Evolutionary conservation across 2,329 filamentous ascomycete genomes (phyloP), one percentile per base, ranked within the genome.

Genomic region (Leptographium galeiforme): DNA sequence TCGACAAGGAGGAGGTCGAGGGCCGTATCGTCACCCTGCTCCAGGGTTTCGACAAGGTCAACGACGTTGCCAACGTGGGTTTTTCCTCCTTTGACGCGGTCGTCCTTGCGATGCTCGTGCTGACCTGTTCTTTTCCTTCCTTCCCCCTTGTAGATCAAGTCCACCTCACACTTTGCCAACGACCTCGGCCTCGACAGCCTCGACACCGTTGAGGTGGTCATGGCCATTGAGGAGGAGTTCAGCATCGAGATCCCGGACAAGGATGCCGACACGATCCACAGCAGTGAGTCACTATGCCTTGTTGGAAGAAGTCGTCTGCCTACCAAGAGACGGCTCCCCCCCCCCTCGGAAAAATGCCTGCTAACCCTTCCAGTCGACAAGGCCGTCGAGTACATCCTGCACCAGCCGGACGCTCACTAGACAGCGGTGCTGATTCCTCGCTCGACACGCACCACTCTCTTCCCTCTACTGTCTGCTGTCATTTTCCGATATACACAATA

Each of bases 121-220:
- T 25, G 25, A 25, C 30, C n/a, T n/a, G n/a, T n/a, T 16, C 32
- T 25, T 18, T 10, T 10, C 6, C 14, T 16, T 2, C 25, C n/a
- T 51, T 12, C 48, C 58, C 43, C 63, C 63, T 50, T 8, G 38
- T 58, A 97, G 91, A 88, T 98, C 68, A 88, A 83, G 65, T 73
- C 81, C 59, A 77, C 75, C 52, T 85, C 91, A 56, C 90, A 97
- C 80, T 98, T 98, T 74, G 80, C 89, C 68, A 97, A 96, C 71
- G 91, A 98, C 73, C 86, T 98, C 59, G 93, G 90, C 61, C 78
- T 98, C 65, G 93, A 98, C 77, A 94, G 87, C 74, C 81, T 98
- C 71, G 93, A 98, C 71, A 96, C 93, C 59, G 93, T 98, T 59
- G 93, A 98, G 79, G 93, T 98, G 61, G 93, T 98, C 64, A 98